Percentiles rank a stretch among this genome's conserved stretches.
Conservation (phyloP, 2,329 filamentous ascomycete genomes). For the Fusarium paranaense region DNA sequence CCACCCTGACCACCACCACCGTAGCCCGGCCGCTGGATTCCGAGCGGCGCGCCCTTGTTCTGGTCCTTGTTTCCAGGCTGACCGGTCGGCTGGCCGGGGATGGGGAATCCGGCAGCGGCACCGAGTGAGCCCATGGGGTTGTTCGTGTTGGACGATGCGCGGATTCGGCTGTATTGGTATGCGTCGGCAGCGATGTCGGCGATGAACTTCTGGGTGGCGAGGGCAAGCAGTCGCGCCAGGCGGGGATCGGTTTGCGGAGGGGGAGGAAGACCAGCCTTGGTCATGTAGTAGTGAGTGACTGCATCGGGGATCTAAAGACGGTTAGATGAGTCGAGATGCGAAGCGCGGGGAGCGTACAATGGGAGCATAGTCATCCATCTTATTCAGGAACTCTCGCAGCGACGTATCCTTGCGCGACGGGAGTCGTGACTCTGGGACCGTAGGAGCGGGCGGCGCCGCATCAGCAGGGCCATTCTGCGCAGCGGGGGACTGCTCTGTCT, state of each 20-base stretch:
- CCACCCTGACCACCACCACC: conserved; percentile 91
- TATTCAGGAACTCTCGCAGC: conserved; percentile 89
- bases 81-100: conserved; percentile 71
- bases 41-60: conserved; percentile 71
- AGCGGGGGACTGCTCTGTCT: conserved; percentile 45
- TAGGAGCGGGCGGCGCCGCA: conserved; percentile 56
- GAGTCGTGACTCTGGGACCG: conserved; percentile 69
- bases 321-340: conserved; percentile 15
- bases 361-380: conserved; percentile 98
- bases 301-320: conserved; percentile 83
- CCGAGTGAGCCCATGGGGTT: conserved; percentile 92
- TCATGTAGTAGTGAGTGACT: conserved; percentile 98
- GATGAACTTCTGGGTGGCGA: conserved; percentile 99
- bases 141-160: conserved; percentile 87
- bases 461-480: conserved; percentile 45
- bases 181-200: conserved; percentile 97
- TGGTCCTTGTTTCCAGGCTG: conserved; percentile 68
- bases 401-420: conserved; percentile 91
- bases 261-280: conserved; percentile 91
- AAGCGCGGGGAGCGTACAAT: conserved; percentile 73
- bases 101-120: conserved; percentile 76
- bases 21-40: conserved; percentile 81
- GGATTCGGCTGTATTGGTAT: conserved; percentile 97
- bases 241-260: conserved; percentile 91
- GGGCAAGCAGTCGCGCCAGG: conserved; percentile 90